Evolutionary conservation across 2,329 filamentous ascomycete genomes (phyloP).

Genomic region (Chaetomium olivaceum): DNA sequence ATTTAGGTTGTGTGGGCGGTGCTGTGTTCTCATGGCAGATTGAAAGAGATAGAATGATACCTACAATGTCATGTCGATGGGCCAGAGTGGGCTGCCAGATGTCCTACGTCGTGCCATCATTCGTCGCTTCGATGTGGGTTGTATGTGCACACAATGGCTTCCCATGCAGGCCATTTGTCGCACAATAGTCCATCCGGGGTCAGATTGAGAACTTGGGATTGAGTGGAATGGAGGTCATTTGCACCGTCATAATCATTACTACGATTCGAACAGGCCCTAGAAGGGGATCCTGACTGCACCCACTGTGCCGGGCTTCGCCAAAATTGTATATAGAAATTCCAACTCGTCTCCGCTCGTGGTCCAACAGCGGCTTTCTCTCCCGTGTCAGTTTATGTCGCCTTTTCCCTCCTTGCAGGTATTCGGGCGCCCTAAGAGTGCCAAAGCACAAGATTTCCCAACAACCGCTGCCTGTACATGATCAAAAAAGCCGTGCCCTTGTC

Average conservation of each 20-base stretch:
- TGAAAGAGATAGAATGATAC: conserved; percentile 15
- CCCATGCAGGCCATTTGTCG: no score
- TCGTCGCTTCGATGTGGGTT: no score
- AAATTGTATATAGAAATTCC: conserved; percentile 10
- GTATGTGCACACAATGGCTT: no score
- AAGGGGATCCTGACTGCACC: background rate
- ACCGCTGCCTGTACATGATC: background rate
- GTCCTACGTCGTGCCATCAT: background rate
- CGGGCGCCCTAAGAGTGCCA: background rate
- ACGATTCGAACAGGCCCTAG: background rate
- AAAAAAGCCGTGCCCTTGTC: background rate
- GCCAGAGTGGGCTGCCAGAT: background rate
- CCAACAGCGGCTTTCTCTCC: background rate
- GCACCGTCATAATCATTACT: background rate
- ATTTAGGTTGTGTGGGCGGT: conserved; percentile 6
- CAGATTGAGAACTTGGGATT: background rate
- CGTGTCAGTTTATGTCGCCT: background rate
- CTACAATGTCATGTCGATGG: conserved; percentile 1
- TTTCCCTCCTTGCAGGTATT: background rate
- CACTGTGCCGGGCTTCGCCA: background rate
- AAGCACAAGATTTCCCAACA: background rate
- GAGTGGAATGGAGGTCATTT: background rate
- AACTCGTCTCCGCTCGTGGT: conserved; percentile 4
- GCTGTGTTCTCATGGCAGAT: background rate
- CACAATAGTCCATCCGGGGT: no score